Conservation (phyloP, 108 stramenopile genomes). For the Nitzschia putrida region DNA sequence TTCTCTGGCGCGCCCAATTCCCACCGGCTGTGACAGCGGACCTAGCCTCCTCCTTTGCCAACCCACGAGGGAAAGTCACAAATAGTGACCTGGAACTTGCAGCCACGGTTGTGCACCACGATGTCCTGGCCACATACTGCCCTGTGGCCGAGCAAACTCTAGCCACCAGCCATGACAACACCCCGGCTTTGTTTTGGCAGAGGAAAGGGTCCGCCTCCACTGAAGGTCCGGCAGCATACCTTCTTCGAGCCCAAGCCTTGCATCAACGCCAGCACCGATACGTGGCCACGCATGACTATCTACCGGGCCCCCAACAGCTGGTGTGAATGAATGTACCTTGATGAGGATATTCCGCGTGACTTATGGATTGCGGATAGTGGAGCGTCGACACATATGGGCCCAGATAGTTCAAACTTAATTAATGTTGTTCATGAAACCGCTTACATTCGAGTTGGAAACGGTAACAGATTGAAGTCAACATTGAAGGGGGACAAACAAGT, state of each 20-base stretch:
- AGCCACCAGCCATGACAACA: slow-evolving; percentile 36
- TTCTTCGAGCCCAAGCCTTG: slow-evolving; percentile 38
- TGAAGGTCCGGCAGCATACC: slow-evolving; percentile 33
- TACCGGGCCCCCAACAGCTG: slow-evolving; percentile 31
- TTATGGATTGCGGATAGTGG: too few species aligned
- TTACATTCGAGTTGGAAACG: too few species aligned
- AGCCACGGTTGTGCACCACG: slow-evolving; percentile 45
- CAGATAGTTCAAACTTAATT: too few species aligned
- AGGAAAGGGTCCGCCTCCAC: slow-evolving; percentile 44
- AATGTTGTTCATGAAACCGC: too few species aligned
- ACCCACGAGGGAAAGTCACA: slow-evolving; percentile 32
- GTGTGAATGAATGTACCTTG: too few species aligned
- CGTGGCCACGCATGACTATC: slow-evolving; percentile 24
- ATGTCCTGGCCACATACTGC: slow-evolving; percentile 37
- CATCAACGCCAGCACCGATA: slow-evolving; percentile 45
- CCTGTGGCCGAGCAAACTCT: slow-evolving; percentile 40
- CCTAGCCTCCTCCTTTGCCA: too few species aligned
- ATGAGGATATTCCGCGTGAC: too few species aligned
- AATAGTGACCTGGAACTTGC: slow-evolving; percentile 36
- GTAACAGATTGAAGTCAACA: too few species aligned
- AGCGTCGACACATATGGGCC: too few species aligned
- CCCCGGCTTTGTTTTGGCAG: slow-evolving; percentile 38
- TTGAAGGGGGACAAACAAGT: too few species aligned
- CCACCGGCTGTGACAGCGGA: slow-evolving; percentile 39
- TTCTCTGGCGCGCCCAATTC: slow-evolving; percentile 44